phyloP scores from a whole-genome alignment of 1,284 basidiomycete species.

The Pseudozyma sp. region DNA sequence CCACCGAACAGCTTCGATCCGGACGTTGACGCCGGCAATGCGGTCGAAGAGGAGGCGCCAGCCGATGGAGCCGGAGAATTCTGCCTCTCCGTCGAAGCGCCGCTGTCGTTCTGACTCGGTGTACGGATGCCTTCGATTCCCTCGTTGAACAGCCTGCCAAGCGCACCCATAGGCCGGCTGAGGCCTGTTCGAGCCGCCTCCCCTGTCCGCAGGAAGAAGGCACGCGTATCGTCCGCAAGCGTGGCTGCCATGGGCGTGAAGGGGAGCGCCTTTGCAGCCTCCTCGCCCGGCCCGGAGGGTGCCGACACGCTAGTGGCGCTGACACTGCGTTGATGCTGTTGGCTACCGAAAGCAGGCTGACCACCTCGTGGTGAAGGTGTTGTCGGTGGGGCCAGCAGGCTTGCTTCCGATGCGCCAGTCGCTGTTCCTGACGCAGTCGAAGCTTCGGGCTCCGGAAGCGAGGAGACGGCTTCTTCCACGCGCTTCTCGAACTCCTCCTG shows the following conservation, averaged over 20 bases:
- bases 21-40: constrained; percentile 43
- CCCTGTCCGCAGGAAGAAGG: constrained; percentile 66
- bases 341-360: constrained; percentile 16
- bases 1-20: constrained; percentile 46
- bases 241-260: constrained; percentile 50
- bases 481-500: constrained; percentile 87
- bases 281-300: constrained; percentile 47
- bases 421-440: constrained; percentile 6
- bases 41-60: not conserved
- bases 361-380: constrained; percentile 31
- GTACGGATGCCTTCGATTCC: constrained; percentile 63
- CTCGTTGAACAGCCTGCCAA: constrained; percentile 64
- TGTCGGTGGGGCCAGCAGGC: constrained; percentile 16
- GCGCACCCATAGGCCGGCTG: constrained; percentile 61
- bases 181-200: constrained; percentile 65
- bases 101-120: constrained; percentile 47
- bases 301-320: constrained; percentile 47
- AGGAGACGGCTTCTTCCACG: constrained; percentile 54
- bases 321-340: constrained; percentile 39
- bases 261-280: constrained; percentile 51
- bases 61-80: constrained; percentile 34
- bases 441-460: constrained; percentile 36
- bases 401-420: constrained; percentile 1
- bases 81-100: constrained; percentile 39
- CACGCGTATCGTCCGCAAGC: constrained; percentile 66